These are phyloP conservation scores for Mrakia hoshinonis DNA, from an alignment of 768 basidiomycete species.

Conservation along the genomic window DNA sequence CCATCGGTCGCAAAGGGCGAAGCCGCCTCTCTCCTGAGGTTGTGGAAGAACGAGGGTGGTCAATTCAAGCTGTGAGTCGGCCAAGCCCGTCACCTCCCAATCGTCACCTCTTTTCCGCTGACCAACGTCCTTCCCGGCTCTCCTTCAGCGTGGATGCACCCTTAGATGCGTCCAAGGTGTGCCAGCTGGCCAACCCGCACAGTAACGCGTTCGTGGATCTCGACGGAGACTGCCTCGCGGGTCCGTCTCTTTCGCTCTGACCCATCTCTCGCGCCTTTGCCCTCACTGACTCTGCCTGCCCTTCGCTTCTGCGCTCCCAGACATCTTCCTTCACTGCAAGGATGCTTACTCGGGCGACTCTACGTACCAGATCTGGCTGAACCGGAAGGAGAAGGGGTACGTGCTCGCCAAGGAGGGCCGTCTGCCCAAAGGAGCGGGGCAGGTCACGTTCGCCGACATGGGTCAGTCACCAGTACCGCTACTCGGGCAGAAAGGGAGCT, in stretches of 20 bases:
- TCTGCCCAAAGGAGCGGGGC: conserved; percentile 67
- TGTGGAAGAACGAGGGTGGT: conserved; percentile 73
- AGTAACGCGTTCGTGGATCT: conserved; percentile 91
- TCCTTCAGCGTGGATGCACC: conserved; percentile 24
- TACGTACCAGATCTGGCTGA: conserved; percentile 87
- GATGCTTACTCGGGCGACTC: conserved; percentile 44
- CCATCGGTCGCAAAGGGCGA: conserved; percentile 42
- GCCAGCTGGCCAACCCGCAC: conserved; percentile 76
- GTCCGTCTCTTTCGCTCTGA: conserved; percentile 42
- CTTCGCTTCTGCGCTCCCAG: conserved; percentile 41
- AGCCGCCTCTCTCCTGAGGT: conserved; percentile 46
- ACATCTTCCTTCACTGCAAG: conserved; percentile 81
- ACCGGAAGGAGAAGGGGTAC: conserved; percentile 60
- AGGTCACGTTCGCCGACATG: conserved; percentile 82
- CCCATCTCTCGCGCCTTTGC: background rate
- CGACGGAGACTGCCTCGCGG: conserved; percentile 90
- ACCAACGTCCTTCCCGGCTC: background rate
- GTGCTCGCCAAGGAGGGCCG: conserved; percentile 55
- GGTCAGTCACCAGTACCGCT: conserved; percentile 57
- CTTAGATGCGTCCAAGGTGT: conserved; percentile 46
- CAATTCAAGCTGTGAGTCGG: conserved; percentile 61
- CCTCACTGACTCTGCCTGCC: background rate
- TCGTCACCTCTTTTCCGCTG: background rate
- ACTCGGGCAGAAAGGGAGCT: too few relatives aligned
- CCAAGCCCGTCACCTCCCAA: background rate